These are phyloP conservation scores for Ophiostoma ulmi DNA, from an alignment of 2,329 filamentous ascomycete species.

Conservation along the genomic window DNA sequence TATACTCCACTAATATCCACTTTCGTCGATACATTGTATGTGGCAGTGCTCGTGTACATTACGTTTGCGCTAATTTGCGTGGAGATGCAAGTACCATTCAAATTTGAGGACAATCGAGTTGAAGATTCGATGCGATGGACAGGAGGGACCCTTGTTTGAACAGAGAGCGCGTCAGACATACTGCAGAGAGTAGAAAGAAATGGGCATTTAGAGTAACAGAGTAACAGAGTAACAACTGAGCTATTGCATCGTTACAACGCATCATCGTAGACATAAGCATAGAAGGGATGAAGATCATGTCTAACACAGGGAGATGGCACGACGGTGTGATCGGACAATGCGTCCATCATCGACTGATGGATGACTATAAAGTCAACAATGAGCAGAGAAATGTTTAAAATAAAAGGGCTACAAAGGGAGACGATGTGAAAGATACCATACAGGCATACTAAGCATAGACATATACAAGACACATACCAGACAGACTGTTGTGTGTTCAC, in stretches of 20 bases:
- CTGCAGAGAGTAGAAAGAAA: neutral
- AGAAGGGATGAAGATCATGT: conserved; percentile 1
- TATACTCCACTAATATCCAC: neutral
- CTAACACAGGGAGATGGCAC: neutral
- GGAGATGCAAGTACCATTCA: neutral
- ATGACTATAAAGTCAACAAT: neutral
- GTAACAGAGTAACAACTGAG: neutral
- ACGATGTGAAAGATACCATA: neutral
- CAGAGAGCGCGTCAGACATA: neutral
- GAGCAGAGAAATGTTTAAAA: neutral
- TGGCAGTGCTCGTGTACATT: conserved; percentile 4
- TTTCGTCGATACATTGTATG: conserved; percentile 11
- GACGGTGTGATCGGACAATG: conserved; percentile 7
- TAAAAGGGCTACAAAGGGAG: neutral
- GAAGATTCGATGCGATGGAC: neutral
- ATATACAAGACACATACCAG: neutral
- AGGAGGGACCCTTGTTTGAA: conserved; percentile 1
- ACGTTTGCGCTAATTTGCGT: neutral
- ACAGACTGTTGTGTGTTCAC: conserved; percentile 14
- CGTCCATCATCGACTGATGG: neutral
- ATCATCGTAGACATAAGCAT: neutral
- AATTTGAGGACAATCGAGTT: neutral
- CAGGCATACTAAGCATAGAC: neutral
- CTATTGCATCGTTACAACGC: neutral
- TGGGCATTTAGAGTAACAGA: too few relatives aligned